Evolutionary conservation across 352 stramenopile genomes (phyloP), one percentile per base, ranked within the genome.

Genomic region (Pythium inflatum): DNA sequence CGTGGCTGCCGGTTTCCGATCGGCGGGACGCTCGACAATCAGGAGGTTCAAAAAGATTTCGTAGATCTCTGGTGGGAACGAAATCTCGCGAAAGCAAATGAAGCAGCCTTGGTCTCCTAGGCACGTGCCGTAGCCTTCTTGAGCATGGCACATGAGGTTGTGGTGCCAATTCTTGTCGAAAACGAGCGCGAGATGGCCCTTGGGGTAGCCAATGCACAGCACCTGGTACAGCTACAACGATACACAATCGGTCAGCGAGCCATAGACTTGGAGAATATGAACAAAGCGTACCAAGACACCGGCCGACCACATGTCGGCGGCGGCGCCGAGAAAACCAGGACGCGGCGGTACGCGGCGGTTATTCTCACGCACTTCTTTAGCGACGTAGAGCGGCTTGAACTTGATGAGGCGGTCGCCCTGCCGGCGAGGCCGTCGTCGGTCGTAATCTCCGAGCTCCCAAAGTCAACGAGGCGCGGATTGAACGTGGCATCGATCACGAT

Each of bases 371-470:
- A 93, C 86, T 69, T 93, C 86, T 14, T 80, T 76, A 7, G 86
- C 80, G 13, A 90, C 86, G 63, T 91, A 93, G 0, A 91, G 73
- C 30, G 86, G 83, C 59, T 93, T 93, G 63, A 90, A 93, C 74
- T 93, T 93, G 71, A 93, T 77, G 4, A 91, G 66, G 18, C 78
- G 73, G 45, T 88, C 79, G 46, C 78, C 70, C 75, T 68, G 43
- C 86, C 83, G 0, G 82, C 86, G n/a, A 76, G 58, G 34, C 84
- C 82, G 51, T 88, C 83, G 60, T 87, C 82, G 11, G 75, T 80
- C 82, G 92, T 90, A 74, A 90, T 87, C 75, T 90, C 81, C 14
- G 81, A 88, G 75, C 86, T 93, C 38, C 87, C 87, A 73, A 92
- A 95, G 70, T 95, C 87, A 24, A 93, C 90, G 27, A 95, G 75